Evolutionary conservation across 176 grass and related monocot genomes (phyloP).

Genomic region (Puya raimondii): DNA sequence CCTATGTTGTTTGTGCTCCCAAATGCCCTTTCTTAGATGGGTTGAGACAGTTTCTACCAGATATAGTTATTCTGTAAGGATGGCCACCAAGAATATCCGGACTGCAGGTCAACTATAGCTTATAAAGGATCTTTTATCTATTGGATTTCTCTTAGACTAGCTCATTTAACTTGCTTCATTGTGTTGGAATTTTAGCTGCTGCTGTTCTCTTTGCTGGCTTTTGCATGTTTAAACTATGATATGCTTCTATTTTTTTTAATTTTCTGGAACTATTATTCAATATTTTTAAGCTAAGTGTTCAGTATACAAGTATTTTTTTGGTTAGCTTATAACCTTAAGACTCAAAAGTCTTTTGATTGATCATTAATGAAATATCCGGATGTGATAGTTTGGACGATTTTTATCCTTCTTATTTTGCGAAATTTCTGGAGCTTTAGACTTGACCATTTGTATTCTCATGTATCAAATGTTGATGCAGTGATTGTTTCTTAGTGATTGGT

Average conservation of each 20-base stretch:
- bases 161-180: not conserved
- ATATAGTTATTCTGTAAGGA: constrained; percentile 28
- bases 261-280: not conserved
- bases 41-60: not conserved
- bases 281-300: not conserved
- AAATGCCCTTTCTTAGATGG: not conserved
- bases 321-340: too few relatives aligned
- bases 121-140: not conserved
- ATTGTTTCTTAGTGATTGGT: not conserved
- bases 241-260: not conserved
- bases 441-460: too few relatives aligned
- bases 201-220: not conserved
- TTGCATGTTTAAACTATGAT: not conserved
- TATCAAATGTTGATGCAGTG: not conserved
- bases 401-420: too few relatives aligned
- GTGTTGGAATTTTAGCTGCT: not conserved
- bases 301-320: too few relatives aligned
- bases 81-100: constrained; percentile 78
- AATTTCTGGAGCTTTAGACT: too few relatives aligned
- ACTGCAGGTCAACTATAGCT: constrained; percentile 59
- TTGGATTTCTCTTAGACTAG: not conserved
- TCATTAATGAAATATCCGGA: too few relatives aligned
- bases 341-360: too few relatives aligned
- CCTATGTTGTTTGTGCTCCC: not conserved
- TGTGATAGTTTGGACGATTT: not conserved